phyloP scores from a whole-genome alignment of 2,329 filamentous ascomycete species.

The Botryotinia calthae region DNA sequence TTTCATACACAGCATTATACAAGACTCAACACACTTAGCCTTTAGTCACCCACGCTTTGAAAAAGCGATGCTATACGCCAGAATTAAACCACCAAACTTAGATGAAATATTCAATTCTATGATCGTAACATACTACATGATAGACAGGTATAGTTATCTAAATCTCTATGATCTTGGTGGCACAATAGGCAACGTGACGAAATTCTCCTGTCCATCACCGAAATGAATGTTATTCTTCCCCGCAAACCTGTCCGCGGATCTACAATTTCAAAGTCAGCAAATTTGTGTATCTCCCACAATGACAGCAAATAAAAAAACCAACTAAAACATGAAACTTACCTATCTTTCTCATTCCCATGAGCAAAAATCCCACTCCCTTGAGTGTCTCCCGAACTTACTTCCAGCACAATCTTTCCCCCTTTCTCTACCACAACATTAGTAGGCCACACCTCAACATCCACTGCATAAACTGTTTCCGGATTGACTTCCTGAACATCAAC shows the following conservation, averaged over 20 bases:
- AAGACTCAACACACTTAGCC: neutral
- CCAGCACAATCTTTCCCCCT: neutral
- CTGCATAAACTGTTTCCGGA: neutral
- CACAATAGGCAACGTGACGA: neutral
- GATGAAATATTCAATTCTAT: neutral
- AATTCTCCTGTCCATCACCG: neutral
- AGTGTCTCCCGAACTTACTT: neutral
- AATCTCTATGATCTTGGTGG: neutral
- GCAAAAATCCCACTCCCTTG: neutral
- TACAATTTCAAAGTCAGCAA: neutral
- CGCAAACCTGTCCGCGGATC: neutral
- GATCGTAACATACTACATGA: neutral
- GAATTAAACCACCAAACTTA: rapidly evolving
- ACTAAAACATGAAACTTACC: neutral
- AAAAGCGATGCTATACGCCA: neutral
- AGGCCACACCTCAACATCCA: neutral
- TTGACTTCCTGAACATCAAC: neutral
- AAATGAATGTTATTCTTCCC: neutral
- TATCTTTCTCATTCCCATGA: neutral
- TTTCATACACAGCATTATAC: neutral
- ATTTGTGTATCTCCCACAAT: neutral
- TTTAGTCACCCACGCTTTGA: neutral
- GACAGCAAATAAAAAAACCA: neutral
- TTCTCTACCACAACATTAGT: neutral
- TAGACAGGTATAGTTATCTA: neutral